These are phyloP conservation scores for Psilocybe subaeruginosa DNA, from an alignment of 768 basidiomycete species.

Conservation along the genomic window DNA sequence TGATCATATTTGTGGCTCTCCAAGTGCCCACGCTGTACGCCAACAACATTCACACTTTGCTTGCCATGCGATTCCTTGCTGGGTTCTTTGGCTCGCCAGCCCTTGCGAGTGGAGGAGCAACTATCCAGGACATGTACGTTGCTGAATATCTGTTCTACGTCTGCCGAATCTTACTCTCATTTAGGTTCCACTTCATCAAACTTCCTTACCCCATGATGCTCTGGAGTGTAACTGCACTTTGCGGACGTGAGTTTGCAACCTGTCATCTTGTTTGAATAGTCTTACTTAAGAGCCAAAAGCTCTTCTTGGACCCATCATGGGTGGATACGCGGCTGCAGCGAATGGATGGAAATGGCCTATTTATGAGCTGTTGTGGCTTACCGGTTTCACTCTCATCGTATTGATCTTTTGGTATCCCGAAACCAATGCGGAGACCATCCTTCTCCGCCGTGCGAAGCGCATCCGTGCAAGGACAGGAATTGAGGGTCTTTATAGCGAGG, in stretches of 20 bases:
- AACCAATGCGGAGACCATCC: conserved; percentile 8
- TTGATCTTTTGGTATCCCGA: conserved; percentile 4
- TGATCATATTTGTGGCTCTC: background rate
- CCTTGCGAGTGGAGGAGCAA: background rate
- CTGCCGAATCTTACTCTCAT: background rate
- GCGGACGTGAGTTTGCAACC: background rate
- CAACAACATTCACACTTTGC: conserved; percentile 4
- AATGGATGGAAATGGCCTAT: conserved; percentile 6
- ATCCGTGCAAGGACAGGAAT: conserved; percentile 1
- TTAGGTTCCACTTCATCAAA: conserved; percentile 3
- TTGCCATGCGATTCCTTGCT: conserved; percentile 5
- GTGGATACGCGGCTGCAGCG: background rate
- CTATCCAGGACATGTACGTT: conserved; percentile 8
- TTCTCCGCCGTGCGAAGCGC: background rate
- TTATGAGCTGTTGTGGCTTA: conserved; percentile 3
- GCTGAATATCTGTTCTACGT: background rate
- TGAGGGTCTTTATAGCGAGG: background rate
- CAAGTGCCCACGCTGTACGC: conserved; percentile 4
- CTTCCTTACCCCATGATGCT: background rate
- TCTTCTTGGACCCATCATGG: background rate
- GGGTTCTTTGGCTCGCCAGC: conserved; percentile 7
- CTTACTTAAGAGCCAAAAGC: background rate
- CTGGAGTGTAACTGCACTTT: conserved; percentile 5
- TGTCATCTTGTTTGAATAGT: background rate
- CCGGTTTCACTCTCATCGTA: conserved; percentile 1